These are phyloP conservation scores for Stevia rebaudiana DNA, from an alignment of 140 eudicot species.

Conservation along the genomic window DNA sequence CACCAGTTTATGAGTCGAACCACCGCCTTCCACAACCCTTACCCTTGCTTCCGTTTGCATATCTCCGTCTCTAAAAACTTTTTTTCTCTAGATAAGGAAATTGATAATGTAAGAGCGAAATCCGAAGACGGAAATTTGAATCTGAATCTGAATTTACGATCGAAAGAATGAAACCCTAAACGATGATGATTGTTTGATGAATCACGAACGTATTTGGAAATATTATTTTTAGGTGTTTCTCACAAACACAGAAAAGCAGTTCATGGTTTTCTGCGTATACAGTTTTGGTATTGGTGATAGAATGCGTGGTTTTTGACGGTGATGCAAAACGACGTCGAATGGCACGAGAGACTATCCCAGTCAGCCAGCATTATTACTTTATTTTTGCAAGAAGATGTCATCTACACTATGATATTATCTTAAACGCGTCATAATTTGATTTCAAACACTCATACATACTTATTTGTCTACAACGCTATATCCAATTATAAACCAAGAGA, in stretches of 20 bases:
- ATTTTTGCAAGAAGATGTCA: background rate
- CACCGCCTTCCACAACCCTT: conserved; percentile 60
- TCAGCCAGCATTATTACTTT: background rate
- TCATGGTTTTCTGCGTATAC: conserved; percentile 29
- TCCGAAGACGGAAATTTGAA: background rate
- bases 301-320: conserved; percentile 21
- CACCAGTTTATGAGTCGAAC: conserved; percentile 40
- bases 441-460: no score
- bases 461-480: no score
- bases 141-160: background rate
- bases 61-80: background rate
- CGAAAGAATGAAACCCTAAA: conserved; percentile 15
- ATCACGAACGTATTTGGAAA: background rate
- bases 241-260: conserved; percentile 1
- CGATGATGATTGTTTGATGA: conserved; percentile 14
- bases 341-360: background rate
- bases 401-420: background rate
- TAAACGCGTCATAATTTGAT: no score
- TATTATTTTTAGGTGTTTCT: background rate
- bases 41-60: conserved; percentile 88
- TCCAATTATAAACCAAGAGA: no score
- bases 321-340: conserved; percentile 11
- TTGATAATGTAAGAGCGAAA: conserved; percentile 5
- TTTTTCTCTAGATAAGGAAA: background rate
- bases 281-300: conserved; percentile 17